Conservation (phyloP, 2,329 filamentous ascomycete genomes). For the Cladosporium sp. region DNA sequence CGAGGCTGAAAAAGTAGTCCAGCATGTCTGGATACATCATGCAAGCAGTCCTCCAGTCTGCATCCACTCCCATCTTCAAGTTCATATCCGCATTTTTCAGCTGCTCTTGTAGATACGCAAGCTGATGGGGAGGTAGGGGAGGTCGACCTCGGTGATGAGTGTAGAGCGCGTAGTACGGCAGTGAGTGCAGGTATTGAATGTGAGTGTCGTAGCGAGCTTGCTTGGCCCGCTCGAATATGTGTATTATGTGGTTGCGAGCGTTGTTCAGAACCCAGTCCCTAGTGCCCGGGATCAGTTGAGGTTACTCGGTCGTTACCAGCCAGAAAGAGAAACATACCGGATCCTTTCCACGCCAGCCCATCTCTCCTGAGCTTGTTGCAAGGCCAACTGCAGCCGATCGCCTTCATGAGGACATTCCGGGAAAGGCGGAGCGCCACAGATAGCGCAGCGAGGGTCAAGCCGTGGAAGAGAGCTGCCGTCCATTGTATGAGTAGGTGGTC, state of each 20-base stretch:
- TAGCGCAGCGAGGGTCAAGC: conserved; percentile 28
- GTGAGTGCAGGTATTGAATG: conserved; percentile 38
- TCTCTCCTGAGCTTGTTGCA: conserved; percentile 29
- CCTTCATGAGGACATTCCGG: conserved; percentile 33
- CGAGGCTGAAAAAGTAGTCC: conserved; percentile 71
- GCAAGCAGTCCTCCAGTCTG: conserved; percentile 72
- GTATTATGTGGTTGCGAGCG: conserved; percentile 41
- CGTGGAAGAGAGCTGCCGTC: neutral
- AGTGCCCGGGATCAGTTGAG: neutral
- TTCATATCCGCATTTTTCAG: conserved; percentile 60
- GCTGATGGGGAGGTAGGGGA: conserved; percentile 37
- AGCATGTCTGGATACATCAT: conserved; percentile 76
- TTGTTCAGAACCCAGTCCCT: conserved; percentile 46
- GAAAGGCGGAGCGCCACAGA: conserved; percentile 30
- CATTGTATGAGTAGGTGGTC: neutral
- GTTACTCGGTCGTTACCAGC: neutral
- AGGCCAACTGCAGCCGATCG: conserved; percentile 27
- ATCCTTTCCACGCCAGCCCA: conserved; percentile 27
- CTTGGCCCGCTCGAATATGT: conserved; percentile 39
- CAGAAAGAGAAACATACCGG: conserved; percentile 18
- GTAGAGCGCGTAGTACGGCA: conserved; percentile 44
- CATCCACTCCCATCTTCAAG: conserved; percentile 69
- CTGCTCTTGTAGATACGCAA: conserved; percentile 44
- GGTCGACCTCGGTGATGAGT: conserved; percentile 42
- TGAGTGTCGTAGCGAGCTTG: conserved; percentile 38